These are phyloP conservation scores for Periglandula ipomoeae DNA, from an alignment of 2,329 filamentous ascomycete genomes.

Conservation along the genomic window DNA sequence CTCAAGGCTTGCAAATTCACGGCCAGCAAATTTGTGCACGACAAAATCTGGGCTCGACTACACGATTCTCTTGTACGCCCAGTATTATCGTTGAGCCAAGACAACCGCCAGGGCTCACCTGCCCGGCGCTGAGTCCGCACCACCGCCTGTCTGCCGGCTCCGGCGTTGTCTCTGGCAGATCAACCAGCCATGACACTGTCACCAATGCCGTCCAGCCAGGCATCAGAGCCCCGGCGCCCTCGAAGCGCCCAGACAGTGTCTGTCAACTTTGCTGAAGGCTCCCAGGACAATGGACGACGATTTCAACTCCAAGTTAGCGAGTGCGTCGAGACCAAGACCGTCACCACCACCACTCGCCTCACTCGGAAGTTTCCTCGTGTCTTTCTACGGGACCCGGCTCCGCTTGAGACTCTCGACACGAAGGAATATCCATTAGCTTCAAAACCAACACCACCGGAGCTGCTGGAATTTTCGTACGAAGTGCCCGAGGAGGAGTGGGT, in stretches of 20 bases:
- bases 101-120: conserved; percentile 1
- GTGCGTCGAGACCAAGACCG: conserved; percentile 59
- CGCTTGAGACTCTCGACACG: conserved; percentile 64
- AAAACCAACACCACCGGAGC: conserved; percentile 69
- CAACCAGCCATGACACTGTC: conserved; percentile 28
- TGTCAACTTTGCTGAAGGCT: conserved; percentile 37
- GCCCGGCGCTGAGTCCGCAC: conserved; percentile 3
- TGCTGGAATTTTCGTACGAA: conserved; percentile 70
- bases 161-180: conserved; percentile 6
- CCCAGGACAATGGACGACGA: conserved; percentile 24
- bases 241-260: conserved; percentile 32
- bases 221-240: conserved; percentile 25
- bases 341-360: conserved; percentile 89
- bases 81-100: neutral
- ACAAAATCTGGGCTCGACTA: neutral
- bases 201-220: conserved; percentile 24
- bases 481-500: conserved; percentile 28
- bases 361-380: conserved; percentile 80
- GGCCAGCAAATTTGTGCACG: neutral
- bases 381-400: conserved; percentile 62
- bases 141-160: conserved; percentile 8
- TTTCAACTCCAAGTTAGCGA: conserved; percentile 52
- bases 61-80: neutral
- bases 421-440: conserved; percentile 86
- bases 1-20: conserved; percentile 1